Conservation (phyloP, 1,284 basidiomycete species). For the Boletus sp. region DNA sequence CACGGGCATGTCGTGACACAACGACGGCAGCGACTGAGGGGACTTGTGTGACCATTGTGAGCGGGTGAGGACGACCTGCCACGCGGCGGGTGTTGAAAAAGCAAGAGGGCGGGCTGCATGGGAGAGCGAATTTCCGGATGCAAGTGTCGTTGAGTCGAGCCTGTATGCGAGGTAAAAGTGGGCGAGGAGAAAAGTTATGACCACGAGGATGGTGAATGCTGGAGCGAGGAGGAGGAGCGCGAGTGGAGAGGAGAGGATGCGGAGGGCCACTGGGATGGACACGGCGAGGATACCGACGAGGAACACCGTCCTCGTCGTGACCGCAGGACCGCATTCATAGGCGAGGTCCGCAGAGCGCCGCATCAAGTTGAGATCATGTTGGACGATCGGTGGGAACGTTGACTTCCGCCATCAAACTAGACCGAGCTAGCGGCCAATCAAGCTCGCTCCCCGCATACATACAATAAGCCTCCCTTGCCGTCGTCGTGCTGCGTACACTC, state of each 20-base stretch:
- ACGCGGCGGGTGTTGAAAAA: slow-evolving; percentile 87
- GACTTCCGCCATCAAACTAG: too few species aligned
- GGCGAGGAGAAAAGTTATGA: slow-evolving; percentile 47
- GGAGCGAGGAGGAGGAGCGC: slow-evolving; percentile 62
- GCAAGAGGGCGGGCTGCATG: slow-evolving; percentile 64
- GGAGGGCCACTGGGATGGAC: slow-evolving; percentile 48
- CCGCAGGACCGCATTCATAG: slow-evolving; percentile 29
- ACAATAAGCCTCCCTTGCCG: slow-evolving; percentile 8
- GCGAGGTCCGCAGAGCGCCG: slow-evolving; percentile 1
- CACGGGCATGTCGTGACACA: slow-evolving; percentile 57
- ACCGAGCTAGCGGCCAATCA: background rate
- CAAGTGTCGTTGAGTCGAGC: slow-evolving; percentile 45
- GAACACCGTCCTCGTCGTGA: slow-evolving; percentile 47
- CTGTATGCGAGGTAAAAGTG: slow-evolving; percentile 54
- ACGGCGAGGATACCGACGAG: slow-evolving; percentile 52
- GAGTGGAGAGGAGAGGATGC: slow-evolving; percentile 60
- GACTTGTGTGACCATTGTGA: slow-evolving; percentile 78
- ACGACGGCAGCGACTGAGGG: slow-evolving; percentile 57
- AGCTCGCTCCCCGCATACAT: slow-evolving; percentile 2
- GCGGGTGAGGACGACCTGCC: slow-evolving; percentile 81
- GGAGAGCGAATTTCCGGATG: slow-evolving; percentile 37
- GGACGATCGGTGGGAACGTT: too few species aligned
- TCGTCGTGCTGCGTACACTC: background rate
- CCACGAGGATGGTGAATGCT: slow-evolving; percentile 47
- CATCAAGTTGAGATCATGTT: slow-evolving; percentile 15